phyloP scores from a whole-genome alignment of 495 filamentous ascomycete species.

The Choiromyces venosus region DNA sequence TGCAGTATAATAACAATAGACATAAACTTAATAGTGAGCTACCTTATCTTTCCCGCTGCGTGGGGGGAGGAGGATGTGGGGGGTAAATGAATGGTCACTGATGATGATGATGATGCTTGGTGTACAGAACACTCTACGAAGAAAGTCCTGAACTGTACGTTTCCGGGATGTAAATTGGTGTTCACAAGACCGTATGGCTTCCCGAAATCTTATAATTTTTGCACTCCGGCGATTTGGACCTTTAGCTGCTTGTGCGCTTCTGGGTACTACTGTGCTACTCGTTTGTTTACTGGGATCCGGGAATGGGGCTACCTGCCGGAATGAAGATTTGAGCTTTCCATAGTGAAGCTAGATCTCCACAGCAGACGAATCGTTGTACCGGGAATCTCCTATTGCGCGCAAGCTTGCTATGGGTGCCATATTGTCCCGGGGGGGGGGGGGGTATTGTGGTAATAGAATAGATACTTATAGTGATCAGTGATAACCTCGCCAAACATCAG shows the following conservation, averaged over 20 bases:
- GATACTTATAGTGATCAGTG: constrained; percentile 16
- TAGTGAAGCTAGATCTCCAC: neutral
- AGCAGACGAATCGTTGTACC: neutral
- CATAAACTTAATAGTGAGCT: constrained; percentile 38
- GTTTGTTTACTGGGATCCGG: neutral
- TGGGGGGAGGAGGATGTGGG: no score
- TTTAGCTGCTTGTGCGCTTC: neutral
- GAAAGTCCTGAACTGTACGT: constrained; percentile 35
- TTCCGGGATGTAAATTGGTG: constrained; percentile 38
- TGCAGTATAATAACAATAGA: constrained; percentile 38
- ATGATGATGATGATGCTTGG: constrained; percentile 1
- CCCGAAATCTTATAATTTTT: neutral
- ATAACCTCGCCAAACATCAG: constrained; percentile 39
- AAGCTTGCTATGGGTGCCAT: neutral
- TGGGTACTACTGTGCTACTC: neutral
- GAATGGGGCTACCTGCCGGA: neutral
- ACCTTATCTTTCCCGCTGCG: neutral
- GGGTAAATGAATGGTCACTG: neutral
- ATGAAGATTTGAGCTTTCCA: neutral
- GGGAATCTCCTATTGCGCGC: neutral
- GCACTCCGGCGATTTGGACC: neutral
- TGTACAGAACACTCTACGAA: constrained; percentile 32
- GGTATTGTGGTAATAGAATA: constrained; percentile 8
- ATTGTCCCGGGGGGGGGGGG: neutral
- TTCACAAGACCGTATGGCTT: constrained; percentile 34